Evolutionary conservation across 768 basidiomycete genomes (phyloP).

Genomic region (Lactarius indigo): DNA sequence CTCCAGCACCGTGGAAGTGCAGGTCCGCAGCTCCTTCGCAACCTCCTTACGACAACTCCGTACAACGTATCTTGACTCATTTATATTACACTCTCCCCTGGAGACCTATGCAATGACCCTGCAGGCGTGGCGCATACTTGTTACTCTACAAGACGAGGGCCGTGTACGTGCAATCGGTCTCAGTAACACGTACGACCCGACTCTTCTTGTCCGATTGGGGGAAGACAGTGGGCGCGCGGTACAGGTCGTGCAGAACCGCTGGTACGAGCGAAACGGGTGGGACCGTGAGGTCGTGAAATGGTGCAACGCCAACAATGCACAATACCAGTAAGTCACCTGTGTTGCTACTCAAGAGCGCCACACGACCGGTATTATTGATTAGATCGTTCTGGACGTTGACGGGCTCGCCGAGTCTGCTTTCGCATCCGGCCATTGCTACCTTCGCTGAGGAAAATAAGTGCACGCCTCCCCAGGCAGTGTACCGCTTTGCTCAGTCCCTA

Average conservation of each 20-base stretch:
- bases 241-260: constrained; percentile 79
- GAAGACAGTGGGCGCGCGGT: constrained; percentile 47
- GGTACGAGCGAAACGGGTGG: constrained; percentile 81
- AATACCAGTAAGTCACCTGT: constrained; percentile 59
- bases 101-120: constrained; percentile 54
- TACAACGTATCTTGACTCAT: constrained; percentile 73
- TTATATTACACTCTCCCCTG: constrained; percentile 76
- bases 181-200: constrained; percentile 72
- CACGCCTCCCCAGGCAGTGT: constrained; percentile 65
- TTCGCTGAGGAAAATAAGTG: constrained; percentile 46
- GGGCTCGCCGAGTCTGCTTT: constrained; percentile 64
- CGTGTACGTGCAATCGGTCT: constrained; percentile 64
- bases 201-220: constrained; percentile 49
- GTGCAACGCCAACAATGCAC: constrained; percentile 58
- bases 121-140: constrained; percentile 65
- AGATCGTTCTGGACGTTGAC: constrained; percentile 89
- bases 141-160: constrained; percentile 60
- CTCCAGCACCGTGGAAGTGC: constrained; percentile 46
- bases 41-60: constrained; percentile 65
- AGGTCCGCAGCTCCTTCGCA: constrained; percentile 59
- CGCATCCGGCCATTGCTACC: constrained; percentile 42
- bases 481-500: constrained; percentile 61
- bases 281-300: constrained; percentile 61
- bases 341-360: background rate
- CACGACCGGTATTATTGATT: background rate